Percentiles rank a stretch among this genome's conserved stretches.
These are phyloP conservation scores for Erythrophleum fordii DNA, from an alignment of 306 rosid genomes.

Conservation along the genomic window DNA sequence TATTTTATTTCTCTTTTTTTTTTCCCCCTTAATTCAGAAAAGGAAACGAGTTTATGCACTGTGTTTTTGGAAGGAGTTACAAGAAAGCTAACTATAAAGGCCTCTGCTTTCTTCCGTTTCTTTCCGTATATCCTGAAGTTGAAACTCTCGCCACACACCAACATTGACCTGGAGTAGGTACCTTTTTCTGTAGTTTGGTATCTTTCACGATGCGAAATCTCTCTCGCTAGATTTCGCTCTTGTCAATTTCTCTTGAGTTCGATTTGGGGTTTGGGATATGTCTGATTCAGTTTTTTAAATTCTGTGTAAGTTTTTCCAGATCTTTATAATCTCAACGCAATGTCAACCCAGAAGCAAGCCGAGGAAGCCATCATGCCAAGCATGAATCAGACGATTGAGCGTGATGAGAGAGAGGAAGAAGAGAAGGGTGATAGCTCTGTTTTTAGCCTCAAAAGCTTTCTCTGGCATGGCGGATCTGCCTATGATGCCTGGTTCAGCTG, in stretches of 20 bases:
- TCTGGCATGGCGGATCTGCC: conserved; percentile 96
- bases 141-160: conserved; percentile 18
- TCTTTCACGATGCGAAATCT: not conserved
- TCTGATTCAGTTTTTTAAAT: conserved; percentile 12
- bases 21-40: not conserved
- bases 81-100: conserved; percentile 34
- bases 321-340: conserved; percentile 43
- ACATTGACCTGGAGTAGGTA: conserved; percentile 40
- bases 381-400: conserved; percentile 51
- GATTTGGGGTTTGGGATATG: conserved; percentile 37
- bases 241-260: not conserved
- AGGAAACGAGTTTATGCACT: conserved; percentile 31
- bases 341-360: conserved; percentile 67
- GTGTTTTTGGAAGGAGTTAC: conserved; percentile 24
- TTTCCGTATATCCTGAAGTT: conserved; percentile 15
- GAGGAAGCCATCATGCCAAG: conserved; percentile 73
- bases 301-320: conserved; percentile 43
- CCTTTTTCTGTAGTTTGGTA: conserved; percentile 34
- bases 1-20: conserved; percentile 4
- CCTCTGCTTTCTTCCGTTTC: conserved; percentile 39
- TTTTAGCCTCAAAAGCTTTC: conserved; percentile 58
- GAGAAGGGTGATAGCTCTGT: conserved; percentile 45
- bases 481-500: conserved; percentile 99
- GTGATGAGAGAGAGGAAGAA: conserved; percentile 62
- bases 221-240: not conserved